Percentiles rank a stretch among this genome's conserved stretches.
phyloP scores from a whole-genome alignment of 2,329 filamentous ascomycete genomes.

The Diaporthe nobilis region DNA sequence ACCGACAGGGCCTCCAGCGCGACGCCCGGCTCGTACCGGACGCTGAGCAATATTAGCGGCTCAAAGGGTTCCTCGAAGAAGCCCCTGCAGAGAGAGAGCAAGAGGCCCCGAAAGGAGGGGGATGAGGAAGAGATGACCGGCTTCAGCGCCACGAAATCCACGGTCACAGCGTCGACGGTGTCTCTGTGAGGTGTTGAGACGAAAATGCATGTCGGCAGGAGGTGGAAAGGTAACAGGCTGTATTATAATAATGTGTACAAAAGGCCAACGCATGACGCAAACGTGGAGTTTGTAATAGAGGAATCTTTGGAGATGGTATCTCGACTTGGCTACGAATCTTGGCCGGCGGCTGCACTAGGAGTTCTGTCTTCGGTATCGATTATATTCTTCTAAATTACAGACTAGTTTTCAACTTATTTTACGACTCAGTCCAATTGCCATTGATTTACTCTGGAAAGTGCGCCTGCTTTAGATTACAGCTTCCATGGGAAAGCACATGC shows the following conservation, averaged over 20 bases:
- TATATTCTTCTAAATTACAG: background rate
- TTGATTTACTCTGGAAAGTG: too few relatives aligned
- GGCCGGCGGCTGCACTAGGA: background rate
- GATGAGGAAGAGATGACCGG: slow-evolving; percentile 11
- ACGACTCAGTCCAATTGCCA: background rate
- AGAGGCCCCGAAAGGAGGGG: background rate
- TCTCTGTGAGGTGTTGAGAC: background rate
- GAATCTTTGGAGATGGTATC: background rate
- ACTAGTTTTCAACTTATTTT: background rate
- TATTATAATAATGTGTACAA: background rate
- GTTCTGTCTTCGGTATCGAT: background rate
- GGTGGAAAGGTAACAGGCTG: background rate
- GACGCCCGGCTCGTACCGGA: background rate
- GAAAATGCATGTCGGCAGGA: background rate
- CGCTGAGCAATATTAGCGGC: background rate
- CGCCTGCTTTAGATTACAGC: background rate
- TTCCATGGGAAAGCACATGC: background rate
- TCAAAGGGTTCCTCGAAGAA: slow-evolving; percentile 16
- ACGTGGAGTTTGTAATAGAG: background rate
- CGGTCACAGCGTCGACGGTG: background rate
- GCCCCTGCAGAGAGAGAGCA: background rate
- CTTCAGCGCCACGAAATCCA: background rate
- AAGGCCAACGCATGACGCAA: background rate
- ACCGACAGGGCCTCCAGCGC: background rate
- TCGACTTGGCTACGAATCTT: background rate